phyloP scores from a whole-genome alignment of 2,329 filamentous ascomycete genomes.

The Aureobasidium sp. region DNA sequence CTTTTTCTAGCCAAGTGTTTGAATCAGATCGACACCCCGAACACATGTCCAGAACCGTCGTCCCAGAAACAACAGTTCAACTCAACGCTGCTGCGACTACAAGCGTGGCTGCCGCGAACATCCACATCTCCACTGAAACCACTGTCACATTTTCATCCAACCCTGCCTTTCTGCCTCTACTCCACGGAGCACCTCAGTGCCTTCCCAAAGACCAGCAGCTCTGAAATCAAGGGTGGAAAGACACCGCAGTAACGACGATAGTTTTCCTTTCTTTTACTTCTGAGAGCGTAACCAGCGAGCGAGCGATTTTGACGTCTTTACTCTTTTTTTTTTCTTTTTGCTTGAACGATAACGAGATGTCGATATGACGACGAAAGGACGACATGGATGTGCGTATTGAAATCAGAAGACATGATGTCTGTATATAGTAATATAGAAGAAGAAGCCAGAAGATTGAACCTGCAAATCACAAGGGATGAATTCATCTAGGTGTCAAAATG shows the following conservation, averaged over 20 bases:
- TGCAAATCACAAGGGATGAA: neutral
- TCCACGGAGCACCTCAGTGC: neutral
- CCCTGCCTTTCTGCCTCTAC: neutral
- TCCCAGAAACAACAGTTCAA: too few species aligned
- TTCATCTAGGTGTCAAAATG: neutral
- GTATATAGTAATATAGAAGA: neutral
- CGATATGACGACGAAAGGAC: neutral
- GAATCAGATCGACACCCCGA: too few species aligned
- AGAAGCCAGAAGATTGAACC: neutral
- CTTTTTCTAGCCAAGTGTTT: too few species aligned
- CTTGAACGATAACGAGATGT: neutral
- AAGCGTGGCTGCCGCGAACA: neutral
- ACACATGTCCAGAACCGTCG: neutral
- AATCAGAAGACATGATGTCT: neutral
- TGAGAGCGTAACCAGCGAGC: neutral
- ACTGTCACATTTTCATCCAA: neutral
- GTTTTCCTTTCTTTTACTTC: neutral
- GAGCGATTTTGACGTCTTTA: neutral
- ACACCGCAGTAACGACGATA: neutral
- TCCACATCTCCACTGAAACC: too few species aligned
- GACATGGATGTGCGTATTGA: neutral
- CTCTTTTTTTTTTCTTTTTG: neutral
- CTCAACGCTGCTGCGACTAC: neutral
- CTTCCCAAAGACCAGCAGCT: neutral
- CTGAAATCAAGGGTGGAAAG: neutral